Evolutionary conservation across 768 basidiomycete genomes (phyloP).

Genomic region (Exidia glandulosa): DNA sequence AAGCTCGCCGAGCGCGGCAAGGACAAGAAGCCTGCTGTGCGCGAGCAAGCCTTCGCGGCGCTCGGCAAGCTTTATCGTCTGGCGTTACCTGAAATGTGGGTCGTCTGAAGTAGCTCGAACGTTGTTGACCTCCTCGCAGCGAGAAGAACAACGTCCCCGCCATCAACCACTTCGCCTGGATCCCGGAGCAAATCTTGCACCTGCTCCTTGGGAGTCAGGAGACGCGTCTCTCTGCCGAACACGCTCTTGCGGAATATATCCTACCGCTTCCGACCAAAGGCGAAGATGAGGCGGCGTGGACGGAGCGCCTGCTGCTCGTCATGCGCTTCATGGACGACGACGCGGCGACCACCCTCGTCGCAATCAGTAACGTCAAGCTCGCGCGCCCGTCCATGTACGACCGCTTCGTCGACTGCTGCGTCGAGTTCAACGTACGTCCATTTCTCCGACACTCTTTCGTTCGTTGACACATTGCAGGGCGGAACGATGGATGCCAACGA

Average conservation of each 20-base stretch:
- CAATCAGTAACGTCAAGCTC: slow-evolving; percentile 51
- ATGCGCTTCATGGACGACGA: slow-evolving; percentile 57
- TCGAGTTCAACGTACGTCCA: slow-evolving; percentile 70
- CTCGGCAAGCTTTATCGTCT: slow-evolving; percentile 69
- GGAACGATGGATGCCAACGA: slow-evolving; percentile 84
- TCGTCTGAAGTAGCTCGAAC: slow-evolving; percentile 3
- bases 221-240: slow-evolving; percentile 54
- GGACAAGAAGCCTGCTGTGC: slow-evolving; percentile 70
- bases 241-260: slow-evolving; percentile 60
- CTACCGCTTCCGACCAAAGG: slow-evolving; percentile 58
- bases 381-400: slow-evolving; percentile 64
- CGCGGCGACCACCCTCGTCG: slow-evolving; percentile 44
- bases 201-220: slow-evolving; percentile 42
- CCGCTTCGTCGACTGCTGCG: slow-evolving; percentile 59
- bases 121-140: slow-evolving; percentile 29
- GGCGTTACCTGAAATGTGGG: slow-evolving; percentile 86
- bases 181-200: slow-evolving; percentile 63
- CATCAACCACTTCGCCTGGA: slow-evolving; percentile 81
- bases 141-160: slow-evolving; percentile 70
- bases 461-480: slow-evolving; percentile 41
- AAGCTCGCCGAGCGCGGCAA: slow-evolving; percentile 57
- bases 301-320: slow-evolving; percentile 64
- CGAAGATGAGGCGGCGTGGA: slow-evolving; percentile 76
- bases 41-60: slow-evolving; percentile 58
- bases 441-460: not conserved